A percentile compares a stretch with the other conserved stretches of the same genome.
phyloP scores from a whole-genome alignment of 176 grass and related monocot genomes.

The Musa acuminata region DNA sequence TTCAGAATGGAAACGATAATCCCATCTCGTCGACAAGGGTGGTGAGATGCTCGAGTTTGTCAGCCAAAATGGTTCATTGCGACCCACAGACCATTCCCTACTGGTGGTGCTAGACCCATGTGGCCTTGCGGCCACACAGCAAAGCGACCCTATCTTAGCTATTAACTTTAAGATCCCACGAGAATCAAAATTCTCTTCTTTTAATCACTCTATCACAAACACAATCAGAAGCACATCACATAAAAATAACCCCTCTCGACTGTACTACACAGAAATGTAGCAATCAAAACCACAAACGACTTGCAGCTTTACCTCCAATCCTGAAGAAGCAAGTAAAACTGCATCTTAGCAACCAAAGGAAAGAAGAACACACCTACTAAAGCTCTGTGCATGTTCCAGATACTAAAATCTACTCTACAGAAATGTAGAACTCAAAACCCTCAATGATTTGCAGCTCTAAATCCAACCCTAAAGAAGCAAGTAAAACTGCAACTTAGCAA shows the following conservation, averaged over 20 bases:
- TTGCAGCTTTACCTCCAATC: too few relatives aligned
- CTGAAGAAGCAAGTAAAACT: too few relatives aligned
- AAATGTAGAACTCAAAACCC: too few relatives aligned
- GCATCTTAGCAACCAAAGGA: not conserved
- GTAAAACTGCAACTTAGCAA: too few relatives aligned
- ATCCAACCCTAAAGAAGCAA: too few relatives aligned
- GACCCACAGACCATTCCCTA: conserved; percentile 56
- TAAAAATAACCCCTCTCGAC: not conserved
- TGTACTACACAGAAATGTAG: not conserved
- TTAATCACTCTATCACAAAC: not conserved
- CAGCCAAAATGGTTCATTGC: conserved; percentile 40
- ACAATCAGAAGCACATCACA: not conserved
- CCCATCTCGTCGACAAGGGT: conserved; percentile 43
- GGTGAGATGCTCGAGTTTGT: conserved; percentile 52
- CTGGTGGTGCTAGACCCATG: conserved; percentile 49
- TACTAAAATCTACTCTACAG: too few relatives aligned
- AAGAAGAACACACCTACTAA: not conserved
- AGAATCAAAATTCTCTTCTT: conserved; percentile 1
- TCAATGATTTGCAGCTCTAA: too few relatives aligned
- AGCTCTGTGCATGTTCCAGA: too few relatives aligned
- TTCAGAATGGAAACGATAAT: conserved; percentile 44
- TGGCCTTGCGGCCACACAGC: conserved; percentile 65
- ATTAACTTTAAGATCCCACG: not conserved
- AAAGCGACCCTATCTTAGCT: conserved; percentile 54
- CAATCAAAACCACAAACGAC: not conserved